Base-by-base conservation (phyloP, 352 stramenopile species). In the Peronospora tabacina region DNA sequence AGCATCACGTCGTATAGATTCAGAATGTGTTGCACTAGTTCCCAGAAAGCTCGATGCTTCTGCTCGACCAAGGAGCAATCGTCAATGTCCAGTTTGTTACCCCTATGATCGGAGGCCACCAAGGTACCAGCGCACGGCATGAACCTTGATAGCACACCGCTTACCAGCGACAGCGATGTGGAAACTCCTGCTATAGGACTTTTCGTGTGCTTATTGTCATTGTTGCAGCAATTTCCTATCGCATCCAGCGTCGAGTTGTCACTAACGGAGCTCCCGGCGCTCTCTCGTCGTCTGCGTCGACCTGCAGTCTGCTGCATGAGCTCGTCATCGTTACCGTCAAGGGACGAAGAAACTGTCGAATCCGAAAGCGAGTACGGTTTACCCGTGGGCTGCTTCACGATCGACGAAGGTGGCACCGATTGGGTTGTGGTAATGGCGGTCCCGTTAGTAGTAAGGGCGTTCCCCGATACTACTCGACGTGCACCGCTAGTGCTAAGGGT, bases 41-140 rank as follows among this genome's bases (percentile, higher is more conserved):
- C 64, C 79, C 79, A 90, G 49, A 90, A 90, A n/a, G 70, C 65
- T 32, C 65, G 68, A 45, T 90, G 79, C 46, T 83, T 83, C 41
- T 85, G 63, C 26, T 88, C 77, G 13, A 63, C 58, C 30, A 82
- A 38, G 28, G 58, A 72, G 33, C 59, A 62, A 17, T 65, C 54
- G 52, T 77, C 70, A 33, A 47, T 56, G 19, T 50, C 37, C 44
- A 42, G 11, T 0, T 55, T 35, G n/a, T 58, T 48, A 8, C 45
- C 29, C 2, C 13, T n/a, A 15, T 49, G 34, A 7, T 11, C 30
- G 5, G 15, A n/a, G 6, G 15, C 51, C 11, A 47, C 39, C 10
- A 43, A 36, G 8, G 34, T 32, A 12, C 60, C 41, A 2, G 24
- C 19, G 29, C 46, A 58, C 26, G 56, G n/a, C 44, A 53, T 49